Evolutionary conservation across 2,329 filamentous ascomycete species (phyloP).

Genomic region (Bipolaris cookei): DNA sequence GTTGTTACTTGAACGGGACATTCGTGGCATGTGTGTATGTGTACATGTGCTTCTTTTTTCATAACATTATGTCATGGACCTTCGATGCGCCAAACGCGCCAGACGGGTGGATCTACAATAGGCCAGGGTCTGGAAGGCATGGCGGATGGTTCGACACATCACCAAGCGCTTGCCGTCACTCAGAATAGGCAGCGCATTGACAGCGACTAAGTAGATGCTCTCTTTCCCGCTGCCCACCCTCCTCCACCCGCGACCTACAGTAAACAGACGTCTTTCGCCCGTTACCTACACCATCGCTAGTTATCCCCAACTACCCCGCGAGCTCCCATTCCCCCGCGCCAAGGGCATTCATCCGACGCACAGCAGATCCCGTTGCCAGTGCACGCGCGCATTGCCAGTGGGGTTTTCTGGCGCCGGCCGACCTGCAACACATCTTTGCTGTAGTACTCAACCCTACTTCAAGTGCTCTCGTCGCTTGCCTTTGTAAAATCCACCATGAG

Average conservation of each 20-base stretch:
- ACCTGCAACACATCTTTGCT: conserved; percentile 23
- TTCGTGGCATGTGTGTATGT: too few species aligned
- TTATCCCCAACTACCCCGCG: conserved; percentile 19
- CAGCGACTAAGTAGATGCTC: not conserved
- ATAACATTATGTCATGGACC: not conserved
- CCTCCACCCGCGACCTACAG: not conserved
- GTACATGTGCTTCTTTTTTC: too few species aligned
- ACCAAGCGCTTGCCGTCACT: conserved; percentile 32
- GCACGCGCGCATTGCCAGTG: conserved; percentile 34
- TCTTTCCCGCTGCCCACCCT: not conserved
- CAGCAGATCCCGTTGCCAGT: conserved; percentile 34
- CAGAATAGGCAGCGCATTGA: conserved; percentile 20
- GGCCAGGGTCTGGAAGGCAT: conserved; percentile 16
- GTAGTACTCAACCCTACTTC: conserved; percentile 27
- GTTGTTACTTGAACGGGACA: too few species aligned
- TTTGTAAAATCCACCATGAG: conserved; percentile 39
- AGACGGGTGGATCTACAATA: conserved; percentile 9
- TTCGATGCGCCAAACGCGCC: conserved; percentile 9
- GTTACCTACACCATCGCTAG: conserved; percentile 1
- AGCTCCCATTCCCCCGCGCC: conserved; percentile 37
- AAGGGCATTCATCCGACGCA: conserved; percentile 32
- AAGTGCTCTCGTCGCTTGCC: conserved; percentile 28
- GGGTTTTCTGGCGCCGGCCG: conserved; percentile 19
- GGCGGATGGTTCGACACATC: conserved; percentile 23
- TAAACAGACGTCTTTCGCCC: not conserved